These are phyloP conservation scores for Sporisorium sorghi DNA, from an alignment of 1,284 basidiomycete genomes.

Conservation along the genomic window DNA sequence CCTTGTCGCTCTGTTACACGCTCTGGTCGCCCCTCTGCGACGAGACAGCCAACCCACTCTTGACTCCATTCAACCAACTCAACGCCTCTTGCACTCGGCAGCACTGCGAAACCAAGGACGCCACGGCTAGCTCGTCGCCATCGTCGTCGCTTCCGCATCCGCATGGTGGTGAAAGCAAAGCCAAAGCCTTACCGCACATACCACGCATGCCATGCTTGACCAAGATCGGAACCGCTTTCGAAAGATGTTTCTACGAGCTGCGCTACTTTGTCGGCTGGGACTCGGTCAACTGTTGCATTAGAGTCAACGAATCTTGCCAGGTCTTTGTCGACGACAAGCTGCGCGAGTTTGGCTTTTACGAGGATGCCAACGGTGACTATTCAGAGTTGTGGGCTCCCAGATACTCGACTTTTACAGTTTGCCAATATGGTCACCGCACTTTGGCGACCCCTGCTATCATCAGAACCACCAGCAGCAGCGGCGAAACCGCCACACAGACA, in stretches of 20 bases:
- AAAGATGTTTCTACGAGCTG: constrained; percentile 16
- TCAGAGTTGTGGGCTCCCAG: constrained; percentile 2
- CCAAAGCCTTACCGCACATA: too few species aligned
- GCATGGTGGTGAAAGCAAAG: too few species aligned
- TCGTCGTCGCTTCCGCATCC: too few species aligned
- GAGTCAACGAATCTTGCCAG: not conserved
- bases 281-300: not conserved
- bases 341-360: constrained; percentile 11
- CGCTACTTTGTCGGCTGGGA: constrained; percentile 9
- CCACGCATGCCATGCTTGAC: not conserved
- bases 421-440: constrained; percentile 5
- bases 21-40: not conserved
- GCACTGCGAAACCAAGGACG: too few species aligned
- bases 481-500: not conserved
- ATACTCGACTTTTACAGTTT: not conserved
- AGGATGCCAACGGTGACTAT: constrained; percentile 9
- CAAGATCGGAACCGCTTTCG: constrained; percentile 18
- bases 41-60: not conserved
- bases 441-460: not conserved
- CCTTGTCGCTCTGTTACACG: constrained; percentile 2
- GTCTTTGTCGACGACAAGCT: constrained; percentile 7
- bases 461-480: not conserved
- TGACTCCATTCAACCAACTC: not conserved
- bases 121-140: too few species aligned
- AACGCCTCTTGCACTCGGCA: not conserved